A percentile compares a stretch with the other conserved stretches of the same genome.
These are phyloP conservation scores for Phylloporus arenicola DNA, from an alignment of 768 basidiomycete species.

Conservation along the genomic window DNA sequence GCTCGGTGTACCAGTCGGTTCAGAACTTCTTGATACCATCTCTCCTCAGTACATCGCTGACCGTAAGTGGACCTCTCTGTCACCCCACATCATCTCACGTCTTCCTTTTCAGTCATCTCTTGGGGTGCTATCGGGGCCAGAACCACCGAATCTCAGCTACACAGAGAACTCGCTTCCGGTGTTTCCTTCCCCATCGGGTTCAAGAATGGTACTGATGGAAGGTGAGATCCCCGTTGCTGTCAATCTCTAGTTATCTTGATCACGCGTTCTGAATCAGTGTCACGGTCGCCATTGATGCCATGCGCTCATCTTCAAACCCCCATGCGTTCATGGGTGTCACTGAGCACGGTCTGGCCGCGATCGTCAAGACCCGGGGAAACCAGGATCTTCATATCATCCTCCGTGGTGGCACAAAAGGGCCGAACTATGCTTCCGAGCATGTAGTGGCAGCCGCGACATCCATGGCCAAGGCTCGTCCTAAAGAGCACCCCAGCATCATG, in stretches of 20 bases:
- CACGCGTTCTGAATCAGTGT: slow-evolving; percentile 39
- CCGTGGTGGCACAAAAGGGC: slow-evolving; percentile 86
- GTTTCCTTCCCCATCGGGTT: slow-evolving; percentile 98
- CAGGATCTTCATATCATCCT: slow-evolving; percentile 93
- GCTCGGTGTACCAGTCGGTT: slow-evolving; percentile 88
- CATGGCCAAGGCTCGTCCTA: slow-evolving; percentile 59
- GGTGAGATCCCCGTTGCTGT: slow-evolving; percentile 31
- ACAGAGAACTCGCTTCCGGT: slow-evolving; percentile 84
- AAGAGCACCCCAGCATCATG: slow-evolving; percentile 68
- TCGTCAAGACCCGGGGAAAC: slow-evolving; percentile 85
- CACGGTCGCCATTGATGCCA: slow-evolving; percentile 91
- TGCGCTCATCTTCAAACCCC: slow-evolving; percentile 85
- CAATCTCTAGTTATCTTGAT: background rate
- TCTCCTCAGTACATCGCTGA: slow-evolving; percentile 82
- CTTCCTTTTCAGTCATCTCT: slow-evolving; percentile 50
- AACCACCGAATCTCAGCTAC: slow-evolving; percentile 90
- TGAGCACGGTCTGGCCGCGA: slow-evolving; percentile 84
- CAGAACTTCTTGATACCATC: slow-evolving; percentile 85
- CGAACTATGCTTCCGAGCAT: slow-evolving; percentile 77
- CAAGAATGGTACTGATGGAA: slow-evolving; percentile 98
- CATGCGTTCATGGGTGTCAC: slow-evolving; percentile 97
- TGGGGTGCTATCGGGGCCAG: slow-evolving; percentile 97
- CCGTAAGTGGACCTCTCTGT: slow-evolving; percentile 37
- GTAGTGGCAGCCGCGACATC: slow-evolving; percentile 58
- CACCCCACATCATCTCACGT: background rate